phyloP scores from a whole-genome alignment of 2,329 filamentous ascomycete genomes.

The Alternaria arborescens region DNA sequence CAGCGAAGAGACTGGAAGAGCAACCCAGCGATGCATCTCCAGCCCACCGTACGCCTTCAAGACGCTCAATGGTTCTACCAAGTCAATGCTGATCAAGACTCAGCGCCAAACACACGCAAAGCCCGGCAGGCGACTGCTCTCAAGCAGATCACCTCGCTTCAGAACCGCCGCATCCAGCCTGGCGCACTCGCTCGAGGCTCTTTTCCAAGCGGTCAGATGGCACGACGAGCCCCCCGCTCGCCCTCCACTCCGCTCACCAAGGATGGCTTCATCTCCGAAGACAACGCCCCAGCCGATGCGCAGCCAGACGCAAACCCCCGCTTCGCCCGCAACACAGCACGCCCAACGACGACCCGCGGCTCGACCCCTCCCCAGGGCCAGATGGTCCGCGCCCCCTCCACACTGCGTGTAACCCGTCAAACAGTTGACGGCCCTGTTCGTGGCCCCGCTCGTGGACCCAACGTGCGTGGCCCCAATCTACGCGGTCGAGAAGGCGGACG shows the following conservation, averaged over 20 bases:
- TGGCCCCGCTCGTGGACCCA: conserved; percentile 12
- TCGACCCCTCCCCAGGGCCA: conserved; percentile 31
- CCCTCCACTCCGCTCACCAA: conserved; percentile 3
- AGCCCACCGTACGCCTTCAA: conserved; percentile 13
- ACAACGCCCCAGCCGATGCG: not conserved
- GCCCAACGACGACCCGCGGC: conserved; percentile 17
- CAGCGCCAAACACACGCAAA: conserved; percentile 33
- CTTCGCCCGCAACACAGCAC: conserved; percentile 17
- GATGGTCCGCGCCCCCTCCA: conserved; percentile 44
- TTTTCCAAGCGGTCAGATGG: conserved; percentile 31
- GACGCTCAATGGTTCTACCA: not conserved
- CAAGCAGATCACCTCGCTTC: conserved; percentile 36
- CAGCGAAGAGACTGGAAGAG: conserved; percentile 38
- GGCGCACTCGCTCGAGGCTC: conserved; percentile 31
- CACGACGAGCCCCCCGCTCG: conserved; percentile 11
- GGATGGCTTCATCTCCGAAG: conserved; percentile 13
- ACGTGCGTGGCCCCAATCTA: conserved; percentile 35
- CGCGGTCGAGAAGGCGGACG: conserved; percentile 29
- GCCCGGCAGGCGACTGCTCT: conserved; percentile 37
- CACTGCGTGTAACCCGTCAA: conserved; percentile 30
- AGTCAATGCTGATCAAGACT: conserved; percentile 16
- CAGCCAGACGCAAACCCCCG: conserved; percentile 20
- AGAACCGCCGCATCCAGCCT: conserved; percentile 29
- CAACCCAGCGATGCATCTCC: conserved; percentile 27
- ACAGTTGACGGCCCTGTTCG: conserved; percentile 17